Evolutionary conservation across 208 protist genomes (phyloP).

Genomic region (Acanthamoeba royreba): DNA sequence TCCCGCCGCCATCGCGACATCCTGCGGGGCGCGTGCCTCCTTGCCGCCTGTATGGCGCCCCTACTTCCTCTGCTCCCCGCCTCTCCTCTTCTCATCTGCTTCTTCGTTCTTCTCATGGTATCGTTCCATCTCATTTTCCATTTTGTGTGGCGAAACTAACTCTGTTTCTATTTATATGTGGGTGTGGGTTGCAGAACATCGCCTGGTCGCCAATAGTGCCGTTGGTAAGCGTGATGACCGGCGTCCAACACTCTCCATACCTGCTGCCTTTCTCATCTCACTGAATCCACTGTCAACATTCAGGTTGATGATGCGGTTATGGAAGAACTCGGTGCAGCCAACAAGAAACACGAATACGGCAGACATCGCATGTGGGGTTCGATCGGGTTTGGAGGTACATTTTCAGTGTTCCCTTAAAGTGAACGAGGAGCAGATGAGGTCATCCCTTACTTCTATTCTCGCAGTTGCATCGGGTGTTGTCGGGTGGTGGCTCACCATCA

Average conservation of each 20-base stretch:
- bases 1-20: neutral
- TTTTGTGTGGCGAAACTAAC: no score
- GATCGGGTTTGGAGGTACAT: neutral
- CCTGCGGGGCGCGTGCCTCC: neutral
- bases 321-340: neutral
- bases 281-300: neutral
- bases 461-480: neutral
- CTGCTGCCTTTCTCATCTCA: neutral
- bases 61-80: neutral
- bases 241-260: neutral
- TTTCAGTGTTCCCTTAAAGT: no score
- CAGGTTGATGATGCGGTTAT: conserved; percentile 13
- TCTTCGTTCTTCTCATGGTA: neutral
- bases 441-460: neutral
- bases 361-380: neutral
- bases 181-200: neutral
- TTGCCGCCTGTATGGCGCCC: neutral
- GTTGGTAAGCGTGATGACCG: neutral
- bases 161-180: neutral
- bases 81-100: neutral
- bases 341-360: neutral
- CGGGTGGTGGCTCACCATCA: neutral
- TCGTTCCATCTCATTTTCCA: neutral
- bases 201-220: neutral
- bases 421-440: no score